phyloP scores from a whole-genome alignment of 202 grass and related monocot genomes.

The Cymbopogon flexuosus region DNA sequence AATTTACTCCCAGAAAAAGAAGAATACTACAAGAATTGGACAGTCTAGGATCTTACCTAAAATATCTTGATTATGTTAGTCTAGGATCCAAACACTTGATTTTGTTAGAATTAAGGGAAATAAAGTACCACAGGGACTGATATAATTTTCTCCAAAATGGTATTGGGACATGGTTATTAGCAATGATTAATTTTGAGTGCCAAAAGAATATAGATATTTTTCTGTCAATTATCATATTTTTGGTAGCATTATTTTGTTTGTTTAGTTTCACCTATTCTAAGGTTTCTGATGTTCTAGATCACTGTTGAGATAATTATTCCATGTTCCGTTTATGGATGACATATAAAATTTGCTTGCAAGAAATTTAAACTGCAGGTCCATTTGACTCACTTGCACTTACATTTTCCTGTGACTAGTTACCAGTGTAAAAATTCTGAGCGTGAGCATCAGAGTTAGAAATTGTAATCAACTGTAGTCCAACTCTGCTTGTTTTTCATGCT shows the following conservation, averaged over 20 bases:
- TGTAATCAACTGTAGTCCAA: not conserved
- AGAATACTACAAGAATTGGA: not conserved
- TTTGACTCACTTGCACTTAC: not conserved
- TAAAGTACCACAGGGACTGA: not conserved
- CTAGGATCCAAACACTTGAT: not conserved
- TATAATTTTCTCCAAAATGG: not conserved
- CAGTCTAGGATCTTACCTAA: too few relatives aligned
- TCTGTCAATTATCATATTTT: not conserved
- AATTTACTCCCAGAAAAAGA: not conserved
- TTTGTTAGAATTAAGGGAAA: not conserved
- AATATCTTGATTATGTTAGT: not conserved
- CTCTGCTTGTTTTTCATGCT: not conserved
- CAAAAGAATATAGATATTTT: not conserved
- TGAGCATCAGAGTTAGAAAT: slow-evolving; percentile 20
- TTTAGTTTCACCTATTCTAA: not conserved
- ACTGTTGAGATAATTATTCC: not conserved
- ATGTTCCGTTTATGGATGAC: not conserved
- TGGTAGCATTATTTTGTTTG: not conserved
- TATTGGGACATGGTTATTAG: not conserved
- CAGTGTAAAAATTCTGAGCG: not conserved
- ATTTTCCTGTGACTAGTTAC: not conserved
- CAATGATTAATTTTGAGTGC: not conserved
- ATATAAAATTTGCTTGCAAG: not conserved
- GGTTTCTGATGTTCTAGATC: not conserved
- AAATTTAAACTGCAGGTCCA: not conserved